phyloP scores from a whole-genome alignment of 2,329 filamentous ascomycete species.

The Hymenoscyphus fructigenus region DNA sequence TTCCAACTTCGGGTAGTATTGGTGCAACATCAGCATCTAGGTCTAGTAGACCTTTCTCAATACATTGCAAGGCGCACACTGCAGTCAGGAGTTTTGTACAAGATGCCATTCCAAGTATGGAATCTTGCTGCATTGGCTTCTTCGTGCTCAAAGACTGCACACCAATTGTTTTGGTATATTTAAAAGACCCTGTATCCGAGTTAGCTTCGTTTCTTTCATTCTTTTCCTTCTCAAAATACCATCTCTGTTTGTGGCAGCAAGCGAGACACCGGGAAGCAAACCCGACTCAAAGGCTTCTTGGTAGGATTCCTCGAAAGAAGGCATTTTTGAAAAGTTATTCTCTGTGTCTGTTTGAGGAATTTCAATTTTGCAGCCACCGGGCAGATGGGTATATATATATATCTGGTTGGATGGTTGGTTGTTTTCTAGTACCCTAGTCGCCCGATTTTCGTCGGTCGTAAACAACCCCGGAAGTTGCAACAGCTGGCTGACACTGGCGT shows the following conservation, averaged over 20 bases:
- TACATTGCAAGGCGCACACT: constrained; percentile 55
- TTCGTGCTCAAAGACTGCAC: constrained; percentile 44
- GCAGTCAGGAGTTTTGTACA: constrained; percentile 57
- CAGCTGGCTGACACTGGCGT: too few species aligned
- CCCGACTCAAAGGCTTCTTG: background rate
- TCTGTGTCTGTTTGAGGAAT: too few species aligned
- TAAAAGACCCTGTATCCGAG: constrained; percentile 35
- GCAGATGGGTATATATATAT: too few species aligned
- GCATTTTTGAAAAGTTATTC: background rate
- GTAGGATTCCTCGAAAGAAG: background rate
- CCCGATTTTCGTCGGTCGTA: too few species aligned
- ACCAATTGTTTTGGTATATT: constrained; percentile 39
- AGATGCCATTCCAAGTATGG: constrained; percentile 49
- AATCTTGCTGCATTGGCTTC: constrained; percentile 51
- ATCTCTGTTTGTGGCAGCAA: background rate
- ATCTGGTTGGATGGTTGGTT: too few species aligned
- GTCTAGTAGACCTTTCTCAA: constrained; percentile 48
- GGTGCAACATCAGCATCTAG: constrained; percentile 45
- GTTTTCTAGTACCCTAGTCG: too few species aligned
- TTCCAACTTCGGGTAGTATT: constrained; percentile 26
- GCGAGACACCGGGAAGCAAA: background rate
- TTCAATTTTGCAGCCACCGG: too few species aligned
- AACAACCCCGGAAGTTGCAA: too few species aligned
- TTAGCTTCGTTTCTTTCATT: too few species aligned
- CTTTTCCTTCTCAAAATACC: background rate